phyloP scores from a whole-genome alignment of 768 basidiomycete genomes.

The Macrocybe gigantea region DNA sequence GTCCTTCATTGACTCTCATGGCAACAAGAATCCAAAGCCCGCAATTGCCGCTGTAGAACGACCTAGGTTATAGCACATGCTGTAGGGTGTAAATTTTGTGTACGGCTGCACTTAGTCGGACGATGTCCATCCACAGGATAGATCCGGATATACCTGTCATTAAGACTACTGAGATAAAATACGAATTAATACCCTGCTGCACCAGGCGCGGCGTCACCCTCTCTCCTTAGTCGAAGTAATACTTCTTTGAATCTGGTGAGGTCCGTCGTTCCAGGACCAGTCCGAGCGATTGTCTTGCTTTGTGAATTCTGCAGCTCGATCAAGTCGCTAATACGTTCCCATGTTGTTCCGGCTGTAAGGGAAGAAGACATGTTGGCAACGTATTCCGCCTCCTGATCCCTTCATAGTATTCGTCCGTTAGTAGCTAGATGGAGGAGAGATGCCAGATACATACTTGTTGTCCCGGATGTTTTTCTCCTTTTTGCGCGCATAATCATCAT shows the following conservation, averaged over 20 bases:
- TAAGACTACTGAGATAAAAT: neutral
- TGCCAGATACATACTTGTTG: constrained; percentile 71
- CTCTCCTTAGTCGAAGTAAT: constrained; percentile 79
- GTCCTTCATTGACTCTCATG: constrained; percentile 25
- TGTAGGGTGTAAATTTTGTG: too few species aligned
- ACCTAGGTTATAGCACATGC: too few species aligned
- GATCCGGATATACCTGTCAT: neutral
- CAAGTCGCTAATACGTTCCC: constrained; percentile 86
- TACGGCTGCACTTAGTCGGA: too few species aligned
- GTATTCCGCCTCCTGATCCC: constrained; percentile 85
- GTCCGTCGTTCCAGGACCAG: constrained; percentile 85
- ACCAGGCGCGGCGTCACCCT: constrained; percentile 88
- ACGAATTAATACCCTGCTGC: constrained; percentile 78
- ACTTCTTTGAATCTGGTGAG: constrained; percentile 90
- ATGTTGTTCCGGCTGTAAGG: constrained; percentile 87
- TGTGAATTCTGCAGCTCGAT: constrained; percentile 94
- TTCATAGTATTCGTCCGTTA: constrained; percentile 21
- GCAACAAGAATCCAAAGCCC: too few species aligned
- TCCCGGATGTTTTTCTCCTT: constrained; percentile 88
- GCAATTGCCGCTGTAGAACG: too few species aligned
- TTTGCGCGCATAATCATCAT: constrained; percentile 80
- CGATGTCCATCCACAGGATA: too few species aligned
- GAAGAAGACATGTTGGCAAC: constrained; percentile 64
- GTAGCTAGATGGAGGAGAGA: constrained; percentile 1
- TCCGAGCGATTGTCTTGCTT: constrained; percentile 89